Conservation (phyloP, 192 early-diverging fungal genomes). For the Phycomyces blakesleeanus region DNA sequence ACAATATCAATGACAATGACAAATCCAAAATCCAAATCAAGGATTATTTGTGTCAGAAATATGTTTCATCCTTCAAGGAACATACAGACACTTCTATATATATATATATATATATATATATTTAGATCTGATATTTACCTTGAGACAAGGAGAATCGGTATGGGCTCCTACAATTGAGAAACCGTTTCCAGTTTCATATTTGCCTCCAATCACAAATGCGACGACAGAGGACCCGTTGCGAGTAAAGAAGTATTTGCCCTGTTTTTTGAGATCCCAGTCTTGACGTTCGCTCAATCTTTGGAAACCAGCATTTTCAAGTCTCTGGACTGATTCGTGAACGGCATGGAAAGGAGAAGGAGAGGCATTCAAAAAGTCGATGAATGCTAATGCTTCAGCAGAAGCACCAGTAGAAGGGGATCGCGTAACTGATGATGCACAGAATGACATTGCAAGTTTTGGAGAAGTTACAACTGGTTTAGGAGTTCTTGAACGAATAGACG, state of each 20-base stretch:
- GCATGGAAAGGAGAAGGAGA: slow-evolving; percentile 96
- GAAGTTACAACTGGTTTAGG: background rate
- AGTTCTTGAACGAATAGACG: background rate
- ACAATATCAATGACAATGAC: too few relatives aligned
- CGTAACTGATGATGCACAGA: slow-evolving; percentile 11
- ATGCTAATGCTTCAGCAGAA: slow-evolving; percentile 42
- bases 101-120: background rate
- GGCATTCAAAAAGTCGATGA: slow-evolving; percentile 88
- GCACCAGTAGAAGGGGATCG: background rate
- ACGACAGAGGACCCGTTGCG: slow-evolving; percentile 85
- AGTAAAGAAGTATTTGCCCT: slow-evolving; percentile 96
- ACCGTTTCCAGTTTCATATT: slow-evolving; percentile 77
- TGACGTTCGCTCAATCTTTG: slow-evolving; percentile 82
- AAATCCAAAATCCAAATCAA: too few relatives aligned
- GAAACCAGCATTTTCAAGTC: slow-evolving; percentile 77
- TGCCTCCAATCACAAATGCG: slow-evolving; percentile 92
- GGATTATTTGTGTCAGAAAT: slow-evolving; percentile 11
- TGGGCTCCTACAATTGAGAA: slow-evolving; percentile 92
- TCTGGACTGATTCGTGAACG: slow-evolving; percentile 71
- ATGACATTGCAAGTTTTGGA: slow-evolving; percentile 7
- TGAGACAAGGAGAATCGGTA: slow-evolving; percentile 95
- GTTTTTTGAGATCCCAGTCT: slow-evolving; percentile 72
- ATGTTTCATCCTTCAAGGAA: background rate
- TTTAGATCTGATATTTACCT: too few relatives aligned
- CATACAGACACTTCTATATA: background rate